A percentile compares a stretch with the other conserved stretches of the same genome.
Evolutionary conservation across 352 stramenopile species (phyloP).

Genomic region (Thraustochytrium sp.): DNA sequence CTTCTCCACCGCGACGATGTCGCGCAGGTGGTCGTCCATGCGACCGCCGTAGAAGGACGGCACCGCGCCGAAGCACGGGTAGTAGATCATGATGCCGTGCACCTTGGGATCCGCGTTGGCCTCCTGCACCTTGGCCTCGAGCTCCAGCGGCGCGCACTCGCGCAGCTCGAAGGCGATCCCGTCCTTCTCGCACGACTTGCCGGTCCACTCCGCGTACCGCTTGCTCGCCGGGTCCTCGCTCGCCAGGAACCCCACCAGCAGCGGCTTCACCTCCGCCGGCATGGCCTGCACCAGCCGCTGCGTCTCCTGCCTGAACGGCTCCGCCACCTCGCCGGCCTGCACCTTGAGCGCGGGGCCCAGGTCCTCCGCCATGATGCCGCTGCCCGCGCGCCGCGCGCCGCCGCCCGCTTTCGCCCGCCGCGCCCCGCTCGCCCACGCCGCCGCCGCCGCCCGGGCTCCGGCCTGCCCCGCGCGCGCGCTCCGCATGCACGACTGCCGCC

Average conservation of each 20-base stretch:
- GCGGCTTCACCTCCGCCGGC: constrained; percentile 68
- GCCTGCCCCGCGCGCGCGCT: too few species aligned
- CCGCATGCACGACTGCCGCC: too few species aligned
- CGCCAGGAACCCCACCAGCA: constrained; percentile 82
- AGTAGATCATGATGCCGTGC: constrained; percentile 96
- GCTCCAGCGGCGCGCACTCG: constrained; percentile 80
- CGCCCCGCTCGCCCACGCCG: too few species aligned
- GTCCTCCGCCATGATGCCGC: too few species aligned
- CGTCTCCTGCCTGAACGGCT: constrained; percentile 74
- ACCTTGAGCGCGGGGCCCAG: constrained; percentile 57
- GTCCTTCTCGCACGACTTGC: constrained; percentile 84
- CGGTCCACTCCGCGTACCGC: constrained; percentile 95
- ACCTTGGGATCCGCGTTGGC: constrained; percentile 87
- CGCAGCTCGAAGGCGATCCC: constrained; percentile 93
- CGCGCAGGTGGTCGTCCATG: constrained; percentile 95
- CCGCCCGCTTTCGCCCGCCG: too few species aligned
- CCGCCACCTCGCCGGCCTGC: constrained; percentile 68
- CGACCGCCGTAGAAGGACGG: constrained; percentile 89
- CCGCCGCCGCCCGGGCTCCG: too few species aligned
- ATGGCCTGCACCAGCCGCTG: constrained; percentile 68
- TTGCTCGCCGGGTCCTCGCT: constrained; percentile 86
- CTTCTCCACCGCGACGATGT: constrained; percentile 90
- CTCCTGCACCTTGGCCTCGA: constrained; percentile 82
- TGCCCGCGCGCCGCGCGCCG: too few species aligned
- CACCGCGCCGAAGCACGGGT: constrained; percentile 92